These are phyloP conservation scores for Didymella pinodella DNA, from an alignment of 2,329 filamentous ascomycete genomes.

Conservation along the genomic window DNA sequence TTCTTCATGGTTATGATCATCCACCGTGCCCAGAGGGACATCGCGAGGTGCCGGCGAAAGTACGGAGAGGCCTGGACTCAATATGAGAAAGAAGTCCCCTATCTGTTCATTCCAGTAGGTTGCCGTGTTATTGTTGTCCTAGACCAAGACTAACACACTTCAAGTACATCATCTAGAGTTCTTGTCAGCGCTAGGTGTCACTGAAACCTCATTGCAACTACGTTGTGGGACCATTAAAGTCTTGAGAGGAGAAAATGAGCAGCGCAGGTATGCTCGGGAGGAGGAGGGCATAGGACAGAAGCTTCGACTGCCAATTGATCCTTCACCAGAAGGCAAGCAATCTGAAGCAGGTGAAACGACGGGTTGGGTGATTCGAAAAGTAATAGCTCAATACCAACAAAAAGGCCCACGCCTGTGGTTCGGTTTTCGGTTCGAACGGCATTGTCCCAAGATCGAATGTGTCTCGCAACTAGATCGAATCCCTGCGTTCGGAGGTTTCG, in stretches of 20 bases:
- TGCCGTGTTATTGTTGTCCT: not conserved
- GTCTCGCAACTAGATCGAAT: constrained; percentile 7
- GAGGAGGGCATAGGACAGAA: not conserved
- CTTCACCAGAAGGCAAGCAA: not conserved
- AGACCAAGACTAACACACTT: not conserved
- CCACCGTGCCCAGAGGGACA: constrained; percentile 77
- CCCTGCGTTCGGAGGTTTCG: constrained; percentile 10
- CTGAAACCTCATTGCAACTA: not conserved
- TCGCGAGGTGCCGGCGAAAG: constrained; percentile 75
- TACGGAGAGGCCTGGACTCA: constrained; percentile 83
- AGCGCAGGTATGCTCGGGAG: not conserved
- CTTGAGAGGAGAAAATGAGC: not conserved
- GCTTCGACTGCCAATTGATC: not conserved
- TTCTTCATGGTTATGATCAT: constrained; percentile 83
- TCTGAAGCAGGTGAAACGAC: not conserved
- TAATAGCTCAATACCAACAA: not conserved
- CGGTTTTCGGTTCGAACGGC: constrained; percentile 18
- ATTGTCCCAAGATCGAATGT: constrained; percentile 1
- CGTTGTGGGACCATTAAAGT: not conserved
- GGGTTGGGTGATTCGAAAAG: not conserved
- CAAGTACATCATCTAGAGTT: constrained; percentile 12
- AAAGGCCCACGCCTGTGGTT: not conserved
- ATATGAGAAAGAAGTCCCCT: constrained; percentile 80
- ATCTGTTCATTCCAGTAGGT: constrained; percentile 76
- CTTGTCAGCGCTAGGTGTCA: not conserved